Evolutionary conservation across 805 yeast genomes (phyloP), one percentile per base, ranked within the genome.

Genomic region (Kuraishia floccosa): DNA sequence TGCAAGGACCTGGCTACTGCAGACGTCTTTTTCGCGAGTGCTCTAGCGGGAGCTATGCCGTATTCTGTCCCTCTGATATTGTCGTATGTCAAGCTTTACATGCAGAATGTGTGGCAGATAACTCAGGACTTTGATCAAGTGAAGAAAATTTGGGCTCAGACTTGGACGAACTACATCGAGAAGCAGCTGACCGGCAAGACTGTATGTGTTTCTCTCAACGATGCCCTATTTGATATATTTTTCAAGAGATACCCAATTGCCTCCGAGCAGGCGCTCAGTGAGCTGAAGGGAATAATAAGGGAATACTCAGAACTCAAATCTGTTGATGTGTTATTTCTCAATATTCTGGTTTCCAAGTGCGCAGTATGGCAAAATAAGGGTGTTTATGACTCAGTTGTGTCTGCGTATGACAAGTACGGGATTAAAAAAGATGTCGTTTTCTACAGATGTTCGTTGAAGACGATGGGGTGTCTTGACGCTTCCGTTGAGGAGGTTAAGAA

Each of bases 261-360:
- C 37, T 65, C 69, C 25, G 58, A 56, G 6, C 70, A 71, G 39
- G 79, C 85, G 4, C 68, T 76, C 42, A 48, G 47, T 31, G 63
- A 68, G 41, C 65, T 84, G 41, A 69, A 70, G 45, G 61, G 66
- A 30, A 49, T 80, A 31, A 72, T 81, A 35, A 50, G 63, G 12
- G 58, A 63, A 21, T 78, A 79, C 48, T 63, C 72, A 30, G 61
- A 61, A 28, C 59, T 73, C 37, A 72, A 72, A 44, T 60, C 68
- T 15, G 64, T 78, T 34, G 89, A 82, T 50, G 89, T 81, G 50
- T 77, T 83, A n/a, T 81, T 84, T 46, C 68, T 84, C 52, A 84
- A 83, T 51, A 81, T 82, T 26, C 62, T 82, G 32, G 62, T 83
- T 35, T 69, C 83, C 25, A 76, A 75, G 46, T 67, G 73, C 40